Conservation (phyloP, 495 filamentous ascomycete genomes). For the Aspergillus taichungensis region DNA sequence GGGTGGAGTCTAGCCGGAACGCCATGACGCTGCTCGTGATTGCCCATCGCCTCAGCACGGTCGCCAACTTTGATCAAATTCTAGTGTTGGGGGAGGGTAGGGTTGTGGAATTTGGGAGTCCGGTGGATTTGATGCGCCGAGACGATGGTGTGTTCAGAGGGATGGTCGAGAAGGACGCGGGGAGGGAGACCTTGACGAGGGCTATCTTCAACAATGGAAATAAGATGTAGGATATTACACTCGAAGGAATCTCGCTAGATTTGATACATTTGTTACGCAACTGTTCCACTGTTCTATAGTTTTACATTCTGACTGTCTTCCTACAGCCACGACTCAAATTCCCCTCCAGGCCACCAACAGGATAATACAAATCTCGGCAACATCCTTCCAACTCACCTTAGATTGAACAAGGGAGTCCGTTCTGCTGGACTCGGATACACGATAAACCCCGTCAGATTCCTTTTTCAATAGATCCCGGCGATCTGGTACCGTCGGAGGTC, state of each 20-base stretch:
- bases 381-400: too few relatives aligned
- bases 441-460: background rate
- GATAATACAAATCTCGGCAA: too few relatives aligned
- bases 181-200: conserved; percentile 49
- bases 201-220: conserved; percentile 29
- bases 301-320: too few relatives aligned
- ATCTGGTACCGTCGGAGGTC: background rate
- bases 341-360: too few relatives aligned
- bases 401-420: too few relatives aligned
- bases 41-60: conserved; percentile 78
- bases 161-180: conserved; percentile 70
- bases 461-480: background rate
- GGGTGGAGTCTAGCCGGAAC: conserved; percentile 62
- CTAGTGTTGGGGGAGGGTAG: conserved; percentile 69
- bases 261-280: too few relatives aligned
- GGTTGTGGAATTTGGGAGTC: conserved; percentile 66
- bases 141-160: conserved; percentile 52
- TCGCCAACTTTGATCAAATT: conserved; percentile 79
- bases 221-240: too few relatives aligned
- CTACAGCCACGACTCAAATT: too few relatives aligned
- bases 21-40: conserved; percentile 76
- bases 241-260: too few relatives aligned
- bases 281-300: too few relatives aligned
- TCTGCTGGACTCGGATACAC: too few relatives aligned
- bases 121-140: conserved; percentile 55